These are phyloP conservation scores for Aphanomyces invadans DNA, from an alignment of 352 stramenopile genomes.

Conservation along the genomic window DNA sequence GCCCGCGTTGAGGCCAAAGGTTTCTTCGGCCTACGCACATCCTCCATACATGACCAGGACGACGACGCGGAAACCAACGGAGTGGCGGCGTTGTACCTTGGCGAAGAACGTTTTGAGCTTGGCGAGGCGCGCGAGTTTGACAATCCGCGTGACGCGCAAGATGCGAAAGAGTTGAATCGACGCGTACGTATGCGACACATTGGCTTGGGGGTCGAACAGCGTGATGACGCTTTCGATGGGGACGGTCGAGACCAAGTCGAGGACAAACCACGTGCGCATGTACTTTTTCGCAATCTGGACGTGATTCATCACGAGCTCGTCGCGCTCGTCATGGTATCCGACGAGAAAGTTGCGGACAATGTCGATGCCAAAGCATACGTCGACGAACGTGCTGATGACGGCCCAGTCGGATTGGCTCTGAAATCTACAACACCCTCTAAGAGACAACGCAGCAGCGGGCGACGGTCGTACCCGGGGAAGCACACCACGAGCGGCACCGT, in stretches of 20 bases:
- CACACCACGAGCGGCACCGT: constrained; percentile 62
- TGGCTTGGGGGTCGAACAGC: neutral
- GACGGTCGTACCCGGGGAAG: constrained; percentile 54
- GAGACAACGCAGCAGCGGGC: too few species aligned
- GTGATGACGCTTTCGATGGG: constrained; percentile 53
- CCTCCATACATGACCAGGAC: constrained; percentile 22
- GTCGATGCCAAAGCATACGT: constrained; percentile 35
- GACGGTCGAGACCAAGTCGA: constrained; percentile 81
- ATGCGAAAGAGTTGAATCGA: constrained; percentile 62
- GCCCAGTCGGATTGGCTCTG: constrained; percentile 9
- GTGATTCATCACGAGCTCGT: constrained; percentile 53
- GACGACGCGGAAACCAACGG: neutral
- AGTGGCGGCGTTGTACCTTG: neutral
- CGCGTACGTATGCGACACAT: constrained; percentile 47
- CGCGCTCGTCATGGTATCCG: constrained; percentile 48
- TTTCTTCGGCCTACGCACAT: constrained; percentile 70
- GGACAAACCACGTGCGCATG: constrained; percentile 67
- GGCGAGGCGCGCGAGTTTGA: constrained; percentile 59
- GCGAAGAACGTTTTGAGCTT: constrained; percentile 57
- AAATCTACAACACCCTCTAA: constrained; percentile 6
- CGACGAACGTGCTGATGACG: constrained; percentile 11
- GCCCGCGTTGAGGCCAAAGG: constrained; percentile 54
- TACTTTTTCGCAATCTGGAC: constrained; percentile 46
- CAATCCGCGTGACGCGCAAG: constrained; percentile 53
- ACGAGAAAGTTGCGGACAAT: constrained; percentile 79